Evolutionary conservation across 75 land plant species (phyloP).

Genomic region (Cryptomeria japonica): DNA sequence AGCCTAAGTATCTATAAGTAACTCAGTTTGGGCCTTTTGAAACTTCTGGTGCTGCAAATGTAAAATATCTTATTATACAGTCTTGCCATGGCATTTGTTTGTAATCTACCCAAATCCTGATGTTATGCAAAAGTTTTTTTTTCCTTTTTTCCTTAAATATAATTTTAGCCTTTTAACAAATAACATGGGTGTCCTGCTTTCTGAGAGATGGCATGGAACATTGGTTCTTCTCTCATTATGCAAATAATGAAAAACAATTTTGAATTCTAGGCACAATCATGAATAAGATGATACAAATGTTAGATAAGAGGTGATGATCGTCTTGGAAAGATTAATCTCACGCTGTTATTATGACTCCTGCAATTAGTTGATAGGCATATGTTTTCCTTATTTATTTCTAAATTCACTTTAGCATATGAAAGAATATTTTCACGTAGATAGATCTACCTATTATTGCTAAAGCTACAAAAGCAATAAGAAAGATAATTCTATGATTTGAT

Average conservation of each 20-base stretch:
- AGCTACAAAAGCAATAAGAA: background rate
- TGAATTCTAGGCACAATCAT: background rate
- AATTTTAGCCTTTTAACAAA: too few relatives aligned
- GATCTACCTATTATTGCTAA: background rate
- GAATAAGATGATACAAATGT: background rate
- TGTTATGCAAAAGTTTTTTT: too few relatives aligned
- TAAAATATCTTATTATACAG: too few relatives aligned
- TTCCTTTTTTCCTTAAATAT: too few relatives aligned
- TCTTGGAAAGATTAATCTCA: background rate
- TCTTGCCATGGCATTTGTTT: too few relatives aligned
- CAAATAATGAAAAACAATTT: background rate
- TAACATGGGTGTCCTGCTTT: background rate
- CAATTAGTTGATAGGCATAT: background rate
- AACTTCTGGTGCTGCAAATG: too few relatives aligned
- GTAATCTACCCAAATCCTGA: too few relatives aligned
- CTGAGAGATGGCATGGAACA: background rate
- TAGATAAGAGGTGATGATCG: background rate
- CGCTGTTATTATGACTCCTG: background rate
- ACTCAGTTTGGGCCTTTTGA: too few relatives aligned
- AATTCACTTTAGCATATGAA: background rate
- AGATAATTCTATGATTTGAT: background rate
- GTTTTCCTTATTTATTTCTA: background rate
- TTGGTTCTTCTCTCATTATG: background rate
- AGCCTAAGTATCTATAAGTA: too few relatives aligned
- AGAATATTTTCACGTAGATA: background rate